Evolutionary conservation across 106 monocot genomes (phyloP), one percentile per base, ranked within the genome.

Genomic region (Dendrobium huoshanense): DNA sequence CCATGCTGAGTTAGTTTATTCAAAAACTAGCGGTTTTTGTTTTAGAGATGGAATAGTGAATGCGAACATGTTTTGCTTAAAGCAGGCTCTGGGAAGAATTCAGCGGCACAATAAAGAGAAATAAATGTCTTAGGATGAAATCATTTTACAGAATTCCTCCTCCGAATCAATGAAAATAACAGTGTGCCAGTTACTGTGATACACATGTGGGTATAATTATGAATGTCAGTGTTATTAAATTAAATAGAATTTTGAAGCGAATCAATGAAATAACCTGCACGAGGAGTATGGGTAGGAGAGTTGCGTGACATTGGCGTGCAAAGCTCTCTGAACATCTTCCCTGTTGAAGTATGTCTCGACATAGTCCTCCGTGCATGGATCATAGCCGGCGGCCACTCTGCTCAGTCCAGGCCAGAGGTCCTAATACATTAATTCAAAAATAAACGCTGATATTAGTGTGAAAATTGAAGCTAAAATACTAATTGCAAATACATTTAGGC

Each of bases 331-430:
- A 16, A 94, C 96, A 41, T 94, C 96, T 41, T 83, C 82, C 44
- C 87, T 84, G 79, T 97, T 97, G 73, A 97, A 94, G 68, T 94
- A 97, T 4, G 44, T 82, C 55, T 80, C 82, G 44, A 92, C 92
- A 42, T 92, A 92, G 49, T 87, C 86, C 85, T 90, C 94, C 4
- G 86, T 85, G 84, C 96, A 97, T 58, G 96, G 94, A 78, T 94
- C 96, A 58, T 96, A 96, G 17, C 96, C 94, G 20, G 94, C 81
- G 3, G 87, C 67, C 61, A 77, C 22, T 67, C 64, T 41, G 59
- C 77, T 78, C 79, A 68, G 75, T 67, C 81, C 81, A 49, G 77
- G 78, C 91, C 90, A 84, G 65, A 80, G 41, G 42, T 79, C 83
- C 89, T 85, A 10, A 22, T 61, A 22, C 61, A 24, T 75, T 6